Conservation (phyloP, 805 yeast genomes). For the Teunomyces barrocoloradensis region DNA sequence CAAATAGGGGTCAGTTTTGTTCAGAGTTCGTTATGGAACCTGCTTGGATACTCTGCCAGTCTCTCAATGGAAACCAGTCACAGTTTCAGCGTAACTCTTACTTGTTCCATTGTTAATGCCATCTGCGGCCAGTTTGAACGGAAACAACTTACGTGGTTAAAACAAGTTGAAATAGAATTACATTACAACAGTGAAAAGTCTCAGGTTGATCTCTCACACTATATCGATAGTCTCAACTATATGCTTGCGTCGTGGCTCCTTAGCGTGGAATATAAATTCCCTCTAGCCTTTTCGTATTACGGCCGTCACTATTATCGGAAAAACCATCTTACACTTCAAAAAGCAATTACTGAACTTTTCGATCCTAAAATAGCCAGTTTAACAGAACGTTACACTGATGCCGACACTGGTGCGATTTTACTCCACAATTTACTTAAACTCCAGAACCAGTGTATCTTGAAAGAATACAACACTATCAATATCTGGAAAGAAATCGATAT, state of each 20-base stretch:
- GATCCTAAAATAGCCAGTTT: constrained; percentile 4
- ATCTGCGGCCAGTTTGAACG: not conserved
- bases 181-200: not conserved
- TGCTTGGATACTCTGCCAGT: not conserved
- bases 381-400: not conserved
- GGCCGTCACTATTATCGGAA: constrained; percentile 18
- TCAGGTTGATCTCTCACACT: not conserved
- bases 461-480: constrained; percentile 9
- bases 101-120: constrained; percentile 9
- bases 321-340: constrained; percentile 15
- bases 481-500: constrained; percentile 7
- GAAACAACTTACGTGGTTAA: not conserved
- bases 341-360: constrained; percentile 7
- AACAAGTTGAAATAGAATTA: not conserved
- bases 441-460: constrained; percentile 8
- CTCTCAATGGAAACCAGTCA: not conserved
- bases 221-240: constrained; percentile 14
- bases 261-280: constrained; percentile 21
- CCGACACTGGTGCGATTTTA: constrained; percentile 1
- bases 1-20: not conserved
- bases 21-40: not conserved
- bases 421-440: constrained; percentile 8
- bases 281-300: constrained; percentile 22
- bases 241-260: constrained; percentile 17
- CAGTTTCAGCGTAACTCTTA: constrained; percentile 3